Base-by-base conservation (phyloP, 2,329 filamentous ascomycete species). In the Capronia coronata region DNA sequence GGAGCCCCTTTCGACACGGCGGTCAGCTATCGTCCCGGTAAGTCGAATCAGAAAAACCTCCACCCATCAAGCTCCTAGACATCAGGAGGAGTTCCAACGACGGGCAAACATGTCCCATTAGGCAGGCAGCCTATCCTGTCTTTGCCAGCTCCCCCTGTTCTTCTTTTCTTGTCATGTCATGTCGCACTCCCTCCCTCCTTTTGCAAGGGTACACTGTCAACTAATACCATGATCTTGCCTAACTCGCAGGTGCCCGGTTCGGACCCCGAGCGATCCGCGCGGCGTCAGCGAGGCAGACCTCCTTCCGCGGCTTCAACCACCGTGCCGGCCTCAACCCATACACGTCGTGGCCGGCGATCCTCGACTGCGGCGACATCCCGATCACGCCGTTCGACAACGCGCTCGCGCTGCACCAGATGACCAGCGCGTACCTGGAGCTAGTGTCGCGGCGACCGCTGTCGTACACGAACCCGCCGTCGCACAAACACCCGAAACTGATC, bases 361-460 rank as follows among this genome's bases (percentile, higher is more conserved):
- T 91, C 43, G 90, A 96, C 72, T 96, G 90, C 66, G 90, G 90
- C 40, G 90, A 95, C 65, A 88, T 95, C 48, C 88, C 90, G 22
- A 75, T 94, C 58, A 87, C 84, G 0, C 89, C 89, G 0, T 84
- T 94, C 60, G 88, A 95, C 71, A 95, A 95, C 65, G 80, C 74
- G 1, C 73, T 94, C 13, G 90, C 90, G 0, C 72, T 90, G 46
- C 73, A 76, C 38, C 90, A 95, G 68, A 94, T 95, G 88, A 86
- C 79, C 25, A 80, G 84, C 62, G 88, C 86, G 0, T 89, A 87
- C 65, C 71, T 75, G 5, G 84, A 90, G 67, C 80, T 94, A 2
- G 74, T 76, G 2, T 69, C 71, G 9, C 71, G 74, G 34, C 62
- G 65, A 42, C 49, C 58, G 9, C 48, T 58, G 11, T 67, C 74